These are phyloP conservation scores for Phlyctochytrium arcticum DNA, from an alignment of 192 early-diverging fungal species.

Conservation along the genomic window DNA sequence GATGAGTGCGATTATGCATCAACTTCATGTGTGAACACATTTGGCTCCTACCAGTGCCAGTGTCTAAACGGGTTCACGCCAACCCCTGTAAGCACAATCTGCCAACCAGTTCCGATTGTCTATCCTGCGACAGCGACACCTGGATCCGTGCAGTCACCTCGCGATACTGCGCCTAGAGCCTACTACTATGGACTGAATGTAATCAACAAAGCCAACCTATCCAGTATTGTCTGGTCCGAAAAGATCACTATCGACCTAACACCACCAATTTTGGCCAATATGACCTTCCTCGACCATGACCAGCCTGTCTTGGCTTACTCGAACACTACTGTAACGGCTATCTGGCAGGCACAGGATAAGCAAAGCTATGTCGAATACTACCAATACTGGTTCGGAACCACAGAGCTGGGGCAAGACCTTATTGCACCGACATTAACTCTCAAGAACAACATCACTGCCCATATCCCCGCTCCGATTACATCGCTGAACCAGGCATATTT, in stretches of 20 bases:
- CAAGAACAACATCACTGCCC: no score
- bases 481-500: no score
- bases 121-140: neutral
- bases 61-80: neutral
- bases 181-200: neutral
- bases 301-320: neutral
- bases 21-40: neutral
- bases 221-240: neutral
- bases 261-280: neutral
- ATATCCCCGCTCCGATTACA: no score
- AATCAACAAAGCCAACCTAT: neutral
- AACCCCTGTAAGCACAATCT: neutral
- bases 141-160: neutral
- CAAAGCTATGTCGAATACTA: neutral
- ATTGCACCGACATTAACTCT: no score
- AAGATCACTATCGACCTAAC: neutral
- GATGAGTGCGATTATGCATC: neutral
- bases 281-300: neutral
- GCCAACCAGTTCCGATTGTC: neutral
- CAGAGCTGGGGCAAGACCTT: no score
- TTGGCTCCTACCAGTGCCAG: neutral
- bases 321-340: neutral
- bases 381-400: neutral
- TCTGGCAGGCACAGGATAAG: neutral
- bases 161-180: neutral